Evolutionary conservation across 2,329 filamentous ascomycete genomes (phyloP).

Genomic region (Cercospora beticola): DNA sequence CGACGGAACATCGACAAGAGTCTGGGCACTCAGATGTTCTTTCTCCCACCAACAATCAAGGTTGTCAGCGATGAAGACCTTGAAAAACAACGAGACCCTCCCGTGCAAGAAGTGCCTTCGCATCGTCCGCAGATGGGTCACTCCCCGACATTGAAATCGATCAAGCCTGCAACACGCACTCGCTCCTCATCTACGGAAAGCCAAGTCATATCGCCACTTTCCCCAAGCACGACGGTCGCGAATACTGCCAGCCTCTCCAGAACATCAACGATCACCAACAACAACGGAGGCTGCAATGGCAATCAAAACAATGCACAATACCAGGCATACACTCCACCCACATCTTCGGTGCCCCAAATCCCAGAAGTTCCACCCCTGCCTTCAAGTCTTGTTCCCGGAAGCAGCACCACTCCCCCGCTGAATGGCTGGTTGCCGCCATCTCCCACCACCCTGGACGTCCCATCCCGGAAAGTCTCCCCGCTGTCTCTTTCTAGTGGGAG

Average conservation of each 20-base stretch:
- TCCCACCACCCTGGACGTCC: background rate
- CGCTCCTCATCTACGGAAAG: background rate
- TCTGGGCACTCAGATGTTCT: slow-evolving; percentile 6
- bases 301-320: slow-evolving; percentile 2
- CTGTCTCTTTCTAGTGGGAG: background rate
- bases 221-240: background rate
- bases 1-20: background rate
- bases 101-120: slow-evolving; percentile 3
- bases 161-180: slow-evolving; percentile 8
- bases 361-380: background rate
- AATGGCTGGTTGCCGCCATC: slow-evolving; percentile 7
- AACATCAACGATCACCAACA: slow-evolving; percentile 13
- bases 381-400: slow-evolving; percentile 4
- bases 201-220: slow-evolving; percentile 5
- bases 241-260: slow-evolving; percentile 7
- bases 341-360: background rate
- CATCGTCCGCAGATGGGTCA: slow-evolving; percentile 9
- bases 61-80: slow-evolving; percentile 10
- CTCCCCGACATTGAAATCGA: slow-evolving; percentile 7
- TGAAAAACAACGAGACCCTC: slow-evolving; percentile 7
- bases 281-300: background rate
- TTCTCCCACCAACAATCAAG: slow-evolving; percentile 2
- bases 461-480: slow-evolving; percentile 2
- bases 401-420: background rate
- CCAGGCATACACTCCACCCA: background rate